phyloP scores from a whole-genome alignment of 2,329 filamentous ascomycete genomes.

The Tolypocladium guangdongense region DNA sequence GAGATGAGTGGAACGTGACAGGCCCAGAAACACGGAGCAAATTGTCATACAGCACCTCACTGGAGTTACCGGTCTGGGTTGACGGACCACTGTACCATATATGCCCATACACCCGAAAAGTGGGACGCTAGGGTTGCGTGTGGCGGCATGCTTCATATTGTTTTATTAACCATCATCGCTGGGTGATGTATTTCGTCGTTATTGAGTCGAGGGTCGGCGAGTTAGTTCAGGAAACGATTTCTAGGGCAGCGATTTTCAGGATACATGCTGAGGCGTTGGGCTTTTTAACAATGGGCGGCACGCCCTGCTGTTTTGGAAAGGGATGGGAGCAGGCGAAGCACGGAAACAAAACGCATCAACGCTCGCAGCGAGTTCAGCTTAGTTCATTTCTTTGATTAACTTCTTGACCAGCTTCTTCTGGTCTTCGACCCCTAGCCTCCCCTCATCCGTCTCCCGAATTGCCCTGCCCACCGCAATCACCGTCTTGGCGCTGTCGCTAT shows the following conservation, averaged over 20 bases:
- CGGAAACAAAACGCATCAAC: background rate
- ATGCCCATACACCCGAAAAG: background rate
- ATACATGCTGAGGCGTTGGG: background rate
- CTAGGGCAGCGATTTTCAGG: background rate
- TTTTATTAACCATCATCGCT: background rate
- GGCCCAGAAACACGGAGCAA: background rate
- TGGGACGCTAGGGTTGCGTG: background rate
- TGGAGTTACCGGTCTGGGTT: background rate
- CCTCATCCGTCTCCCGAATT: conserved; percentile 66
- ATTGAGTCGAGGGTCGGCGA: background rate
- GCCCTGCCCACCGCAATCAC: conserved; percentile 71
- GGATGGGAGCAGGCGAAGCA: background rate
- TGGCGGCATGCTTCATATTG: background rate
- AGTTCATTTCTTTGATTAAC: conserved; percentile 48
- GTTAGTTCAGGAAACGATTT: background rate
- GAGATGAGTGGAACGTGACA: conserved; percentile 15
- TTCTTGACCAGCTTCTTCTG: conserved; percentile 62
- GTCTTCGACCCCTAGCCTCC: conserved; percentile 47
- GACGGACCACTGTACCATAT: background rate
- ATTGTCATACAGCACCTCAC: background rate
- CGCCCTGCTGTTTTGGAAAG: background rate
- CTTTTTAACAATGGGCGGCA: background rate
- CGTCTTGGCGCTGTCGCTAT: conserved; percentile 61
- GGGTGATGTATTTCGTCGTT: background rate
- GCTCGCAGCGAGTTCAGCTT: conserved; percentile 8